A percentile compares a stretch with the other conserved stretches of the same genome.
These are phyloP conservation scores for Salix arbutifolia DNA, from an alignment of 345 rosid genomes.

Conservation along the genomic window DNA sequence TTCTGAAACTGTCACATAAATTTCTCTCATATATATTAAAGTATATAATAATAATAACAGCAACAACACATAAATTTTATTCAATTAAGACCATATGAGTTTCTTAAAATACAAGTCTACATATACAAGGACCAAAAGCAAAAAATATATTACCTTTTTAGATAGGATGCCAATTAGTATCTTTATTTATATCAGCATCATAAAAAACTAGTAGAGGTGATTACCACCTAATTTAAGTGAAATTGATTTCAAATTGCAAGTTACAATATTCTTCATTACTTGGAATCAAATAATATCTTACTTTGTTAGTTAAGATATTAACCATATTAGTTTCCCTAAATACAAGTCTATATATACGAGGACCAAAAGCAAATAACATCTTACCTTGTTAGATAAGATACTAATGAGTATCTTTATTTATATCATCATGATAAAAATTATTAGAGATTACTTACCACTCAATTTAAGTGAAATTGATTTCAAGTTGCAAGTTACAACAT, in stretches of 20 bases:
- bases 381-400: conserved; percentile 53
- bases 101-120: too few relatives aligned
- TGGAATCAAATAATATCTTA: conserved; percentile 28
- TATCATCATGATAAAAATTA: conserved; percentile 72
- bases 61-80: too few relatives aligned
- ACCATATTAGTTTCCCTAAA: too few relatives aligned
- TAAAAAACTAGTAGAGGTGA: conserved; percentile 68
- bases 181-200: conserved; percentile 61
- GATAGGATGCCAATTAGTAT: conserved; percentile 42
- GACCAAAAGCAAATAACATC: too few relatives aligned
- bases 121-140: too few relatives aligned
- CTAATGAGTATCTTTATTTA: conserved; percentile 49
- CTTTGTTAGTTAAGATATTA: conserved; percentile 49
- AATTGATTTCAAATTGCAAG: conserved; percentile 64
- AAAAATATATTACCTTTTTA: conserved; percentile 46
- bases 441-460: conserved; percentile 77
- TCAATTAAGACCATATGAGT: too few relatives aligned
- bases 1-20: conserved; percentile 68
- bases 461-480: conserved; percentile 68
- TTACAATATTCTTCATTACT: conserved; percentile 69
- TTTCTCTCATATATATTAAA: conserved; percentile 49
- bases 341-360: too few relatives aligned
- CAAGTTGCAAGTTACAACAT: conserved; percentile 70
- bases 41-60: neutral
- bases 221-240: conserved; percentile 82